These are phyloP conservation scores for Aspergillus sp. DNA, from an alignment of 2,329 filamentous ascomycete species.

Conservation along the genomic window DNA sequence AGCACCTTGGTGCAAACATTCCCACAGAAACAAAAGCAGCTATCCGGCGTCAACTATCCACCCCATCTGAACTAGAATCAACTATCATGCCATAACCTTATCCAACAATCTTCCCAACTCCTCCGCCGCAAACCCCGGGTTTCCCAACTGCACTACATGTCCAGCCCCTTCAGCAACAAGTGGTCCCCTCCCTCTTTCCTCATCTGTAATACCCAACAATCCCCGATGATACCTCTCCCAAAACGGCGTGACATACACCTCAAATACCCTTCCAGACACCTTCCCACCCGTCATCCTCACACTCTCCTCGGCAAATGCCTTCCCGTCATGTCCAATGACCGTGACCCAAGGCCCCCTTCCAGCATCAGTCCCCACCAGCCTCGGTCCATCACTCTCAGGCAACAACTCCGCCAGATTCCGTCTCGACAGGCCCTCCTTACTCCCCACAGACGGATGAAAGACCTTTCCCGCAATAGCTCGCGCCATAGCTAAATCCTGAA, in stretches of 20 bases:
- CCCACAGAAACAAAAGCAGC: too few relatives aligned
- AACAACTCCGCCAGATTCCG: constrained; percentile 47
- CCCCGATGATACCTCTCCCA: constrained; percentile 59
- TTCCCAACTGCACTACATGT: constrained; percentile 59
- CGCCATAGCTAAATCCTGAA: constrained; percentile 37
- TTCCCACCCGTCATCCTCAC: constrained; percentile 26
- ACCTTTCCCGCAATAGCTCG: constrained; percentile 36
- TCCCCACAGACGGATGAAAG: constrained; percentile 55
- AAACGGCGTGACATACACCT: constrained; percentile 54
- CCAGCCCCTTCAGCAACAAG: constrained; percentile 53
- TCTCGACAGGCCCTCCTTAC: constrained; percentile 54
- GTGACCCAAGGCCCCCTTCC: constrained; percentile 46
- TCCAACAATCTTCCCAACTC: constrained; percentile 25
- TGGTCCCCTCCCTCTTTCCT: constrained; percentile 45
- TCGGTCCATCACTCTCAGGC: constrained; percentile 47
- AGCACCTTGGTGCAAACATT: not conserved
- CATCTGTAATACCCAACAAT: constrained; percentile 47
- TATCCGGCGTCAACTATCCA: not conserved
- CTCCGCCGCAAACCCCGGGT: constrained; percentile 50
- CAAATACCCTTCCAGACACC: constrained; percentile 44
- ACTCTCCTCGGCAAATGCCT: constrained; percentile 54
- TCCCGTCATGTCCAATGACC: constrained; percentile 57
- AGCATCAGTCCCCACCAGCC: constrained; percentile 37
- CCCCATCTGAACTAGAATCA: not conserved
- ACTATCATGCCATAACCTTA: constrained; percentile 10